Evolutionary conservation across 805 yeast species (phyloP).

Genomic region (Wickerhamiella shivajii): DNA sequence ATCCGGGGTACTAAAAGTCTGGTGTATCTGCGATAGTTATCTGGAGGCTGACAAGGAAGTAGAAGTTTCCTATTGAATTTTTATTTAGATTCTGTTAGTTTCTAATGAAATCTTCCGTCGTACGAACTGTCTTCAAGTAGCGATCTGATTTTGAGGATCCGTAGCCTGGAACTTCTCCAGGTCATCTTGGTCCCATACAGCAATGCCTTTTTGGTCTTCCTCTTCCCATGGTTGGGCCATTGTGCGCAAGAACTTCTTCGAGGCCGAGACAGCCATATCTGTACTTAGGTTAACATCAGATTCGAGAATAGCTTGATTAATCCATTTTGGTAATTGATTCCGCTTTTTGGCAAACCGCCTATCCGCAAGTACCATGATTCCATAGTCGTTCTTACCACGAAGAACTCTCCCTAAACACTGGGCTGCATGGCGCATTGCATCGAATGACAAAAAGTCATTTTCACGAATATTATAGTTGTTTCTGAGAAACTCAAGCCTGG

Average conservation of each 20-base stretch:
- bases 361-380: constrained; percentile 96
- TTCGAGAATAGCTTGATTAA: constrained; percentile 79
- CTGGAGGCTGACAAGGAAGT: constrained; percentile 81
- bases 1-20: constrained; percentile 48
- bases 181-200: constrained; percentile 69
- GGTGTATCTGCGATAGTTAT: constrained; percentile 87
- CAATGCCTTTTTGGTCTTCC: constrained; percentile 83
- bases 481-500: constrained; percentile 81
- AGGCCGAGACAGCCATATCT: constrained; percentile 93
- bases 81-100: background rate
- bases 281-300: constrained; percentile 87
- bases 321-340: constrained; percentile 91
- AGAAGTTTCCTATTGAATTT: background rate
- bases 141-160: background rate
- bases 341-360: constrained; percentile 78
- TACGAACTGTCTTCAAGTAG: background rate
- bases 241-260: constrained; percentile 79
- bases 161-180: constrained; percentile 15
- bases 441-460: constrained; percentile 89
- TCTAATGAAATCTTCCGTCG: constrained; percentile 1
- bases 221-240: constrained; percentile 90
- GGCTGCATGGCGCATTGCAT: constrained; percentile 99
- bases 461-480: constrained; percentile 89
- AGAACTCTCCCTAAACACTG: constrained; percentile 95
- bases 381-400: constrained; percentile 97